A percentile compares a stretch with the other conserved stretches of the same genome.
phyloP scores from a whole-genome alignment of 2,329 filamentous ascomycete species.

The Stemphylium beticola region DNA sequence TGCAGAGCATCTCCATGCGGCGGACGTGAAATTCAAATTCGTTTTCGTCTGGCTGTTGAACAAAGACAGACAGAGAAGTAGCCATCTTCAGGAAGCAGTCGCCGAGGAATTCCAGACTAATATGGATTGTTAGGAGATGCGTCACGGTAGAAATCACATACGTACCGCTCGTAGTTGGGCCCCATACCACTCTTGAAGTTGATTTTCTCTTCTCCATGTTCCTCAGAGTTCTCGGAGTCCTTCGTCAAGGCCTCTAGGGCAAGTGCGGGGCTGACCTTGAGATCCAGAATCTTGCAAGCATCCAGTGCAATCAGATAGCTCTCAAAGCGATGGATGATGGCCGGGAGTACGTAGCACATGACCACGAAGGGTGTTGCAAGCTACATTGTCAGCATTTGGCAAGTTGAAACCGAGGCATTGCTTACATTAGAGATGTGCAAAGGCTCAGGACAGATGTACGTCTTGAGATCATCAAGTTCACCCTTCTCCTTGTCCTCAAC shows the following conservation, averaged over 20 bases:
- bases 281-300: slow-evolving; percentile 68
- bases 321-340: slow-evolving; percentile 84
- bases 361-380: slow-evolving; percentile 72
- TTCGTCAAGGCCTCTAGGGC: slow-evolving; percentile 93
- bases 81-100: slow-evolving; percentile 96
- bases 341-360: slow-evolving; percentile 78
- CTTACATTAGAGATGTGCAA: slow-evolving; percentile 77
- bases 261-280: slow-evolving; percentile 69
- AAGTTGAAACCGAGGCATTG: slow-evolving; percentile 17
- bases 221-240: slow-evolving; percentile 82
- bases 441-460: slow-evolving; percentile 78
- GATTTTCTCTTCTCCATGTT: slow-evolving; percentile 69
- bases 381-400: slow-evolving; percentile 50
- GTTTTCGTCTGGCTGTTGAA: slow-evolving; percentile 74
- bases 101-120: slow-evolving; percentile 81
- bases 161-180: slow-evolving; percentile 81
- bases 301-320: slow-evolving; percentile 81
- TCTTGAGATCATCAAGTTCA: slow-evolving; percentile 56
- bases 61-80: slow-evolving; percentile 86
- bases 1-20: slow-evolving; percentile 90
- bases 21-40: slow-evolving; percentile 90
- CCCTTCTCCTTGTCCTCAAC: slow-evolving; percentile 62
- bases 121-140: background rate
- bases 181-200: slow-evolving; percentile 87
- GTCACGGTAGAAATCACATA: background rate